Base-by-base conservation (phyloP, 176 grass and related monocot species). In the Microstegium vimineum region DNA sequence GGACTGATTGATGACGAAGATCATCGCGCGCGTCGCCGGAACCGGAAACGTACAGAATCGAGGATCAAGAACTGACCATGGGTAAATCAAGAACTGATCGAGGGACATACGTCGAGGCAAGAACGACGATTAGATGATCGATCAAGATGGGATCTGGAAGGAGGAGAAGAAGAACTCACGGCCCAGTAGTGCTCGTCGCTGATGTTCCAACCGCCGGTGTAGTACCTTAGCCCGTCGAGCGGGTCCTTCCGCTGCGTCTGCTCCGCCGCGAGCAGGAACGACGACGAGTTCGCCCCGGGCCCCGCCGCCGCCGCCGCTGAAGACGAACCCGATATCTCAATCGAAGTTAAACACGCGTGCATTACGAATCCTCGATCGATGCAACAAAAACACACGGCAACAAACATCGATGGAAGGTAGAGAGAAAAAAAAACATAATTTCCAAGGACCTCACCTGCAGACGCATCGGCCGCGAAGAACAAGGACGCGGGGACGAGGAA, bases 181-280 rank as follows among this genome's bases (percentile, higher is more conserved):
- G 92, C 86, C 86, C 86, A 95, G 75, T 95, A 98, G 79, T 98
- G 92, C 7, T 82, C 81, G 86, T 82, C 64, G 79, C 92, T 98
- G 74, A 98, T 93, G 86, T 98, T 98, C 95, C 95, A 98, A 0
- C 95, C 95, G 52, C 79, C 90, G 66, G 79, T 77, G 82, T 98
- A 98, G 71, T 81, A 40, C 64, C 68, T 76, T 45, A 98, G 52
- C 43, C 90, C 86, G 64, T 86, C 83, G 17, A 95, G 88, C 13
- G 92, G 95, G 52, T 98, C 95, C 88, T 89, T 91, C 47, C 95
- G 94, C 0, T 69, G 85, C 81, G 92, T 98, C 81, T 85, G 86
- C 75, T 84, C 78, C 41, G 86, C 82, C 35, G 92, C 95, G 75
- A 98, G 88, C 49, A 86, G 25, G 74, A 93, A 95, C 5, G 56